Conservation (phyloP, 164 flowering plant species). For the Macadamia integrifolia region DNA sequence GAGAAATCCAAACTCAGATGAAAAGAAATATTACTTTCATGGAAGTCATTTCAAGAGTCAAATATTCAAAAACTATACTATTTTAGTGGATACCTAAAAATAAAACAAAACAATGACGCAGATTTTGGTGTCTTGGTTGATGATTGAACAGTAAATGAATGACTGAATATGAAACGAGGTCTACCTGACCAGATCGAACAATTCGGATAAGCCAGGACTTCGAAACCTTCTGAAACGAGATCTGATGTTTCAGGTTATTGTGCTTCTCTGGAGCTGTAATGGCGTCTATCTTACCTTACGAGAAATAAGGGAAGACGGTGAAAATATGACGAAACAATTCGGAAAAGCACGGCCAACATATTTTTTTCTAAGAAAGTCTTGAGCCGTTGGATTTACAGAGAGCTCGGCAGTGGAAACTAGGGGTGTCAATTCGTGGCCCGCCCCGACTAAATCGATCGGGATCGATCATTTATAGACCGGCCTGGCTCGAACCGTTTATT, state of each 20-base stretch:
- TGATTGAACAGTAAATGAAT: not conserved
- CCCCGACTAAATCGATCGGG: too few relatives aligned
- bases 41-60: not conserved
- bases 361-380: not conserved
- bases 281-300: not conserved
- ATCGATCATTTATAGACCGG: too few relatives aligned
- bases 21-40: not conserved
- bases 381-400: not conserved
- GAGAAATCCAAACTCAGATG: not conserved
- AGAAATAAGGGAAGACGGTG: not conserved
- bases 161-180: not conserved
- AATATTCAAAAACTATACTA: not conserved
- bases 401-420: too few relatives aligned
- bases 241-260: not conserved
- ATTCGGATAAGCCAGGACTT: not conserved
- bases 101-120: too few relatives aligned
- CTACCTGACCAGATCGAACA: not conserved
- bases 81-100: not conserved
- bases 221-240: not conserved
- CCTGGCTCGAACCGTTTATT: too few relatives aligned
- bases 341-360: too few relatives aligned
- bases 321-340: not conserved
- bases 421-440: too few relatives aligned
- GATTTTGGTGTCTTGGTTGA: not conserved
- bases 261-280: not conserved